A percentile compares a stretch with the other conserved stretches of the same genome.
Conservation (phyloP, 2,329 filamentous ascomycete species). For the Cordyceps farinosa region DNA sequence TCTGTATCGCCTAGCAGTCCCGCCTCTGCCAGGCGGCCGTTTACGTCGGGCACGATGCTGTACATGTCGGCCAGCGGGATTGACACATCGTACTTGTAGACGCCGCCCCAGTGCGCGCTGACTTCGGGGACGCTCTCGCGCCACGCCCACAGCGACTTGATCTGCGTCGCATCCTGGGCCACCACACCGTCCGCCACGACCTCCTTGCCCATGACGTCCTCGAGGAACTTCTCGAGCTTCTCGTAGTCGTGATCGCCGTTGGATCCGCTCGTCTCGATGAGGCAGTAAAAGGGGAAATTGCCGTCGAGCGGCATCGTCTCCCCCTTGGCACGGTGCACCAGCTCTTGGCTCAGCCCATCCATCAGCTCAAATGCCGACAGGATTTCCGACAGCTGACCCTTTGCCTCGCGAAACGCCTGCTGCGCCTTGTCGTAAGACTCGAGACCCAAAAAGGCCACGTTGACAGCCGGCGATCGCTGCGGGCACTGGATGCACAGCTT, state of each 20-base stretch:
- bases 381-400: conserved; percentile 87
- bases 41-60: conserved; percentile 79
- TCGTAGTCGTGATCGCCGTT: conserved; percentile 90
- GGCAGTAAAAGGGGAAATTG: conserved; percentile 89
- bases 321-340: conserved; percentile 71
- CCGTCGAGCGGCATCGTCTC: conserved; percentile 78
- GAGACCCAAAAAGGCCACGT: conserved; percentile 91
- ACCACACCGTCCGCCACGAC: conserved; percentile 87
- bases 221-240: conserved; percentile 86
- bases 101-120: conserved; percentile 84
- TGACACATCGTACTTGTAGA: conserved; percentile 98
- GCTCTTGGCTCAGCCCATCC: conserved; percentile 77
- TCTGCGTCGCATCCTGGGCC: conserved; percentile 90
- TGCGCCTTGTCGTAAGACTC: conserved; percentile 88
- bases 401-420: conserved; percentile 81
- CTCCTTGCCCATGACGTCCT: conserved; percentile 83
- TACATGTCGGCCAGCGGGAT: conserved; percentile 89
- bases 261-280: conserved; percentile 93
- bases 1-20: conserved; percentile 75
- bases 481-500: conserved; percentile 86
- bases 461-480: conserved; percentile 79
- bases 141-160: conserved; percentile 82
- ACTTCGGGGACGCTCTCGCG: conserved; percentile 90
- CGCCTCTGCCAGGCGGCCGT: conserved; percentile 65
- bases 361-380: conserved; percentile 97